Evolutionary conservation across 2,329 filamentous ascomycete species (phyloP), one percentile per base, ranked within the genome.

Genomic region (Colletotrichum noveboracense): DNA sequence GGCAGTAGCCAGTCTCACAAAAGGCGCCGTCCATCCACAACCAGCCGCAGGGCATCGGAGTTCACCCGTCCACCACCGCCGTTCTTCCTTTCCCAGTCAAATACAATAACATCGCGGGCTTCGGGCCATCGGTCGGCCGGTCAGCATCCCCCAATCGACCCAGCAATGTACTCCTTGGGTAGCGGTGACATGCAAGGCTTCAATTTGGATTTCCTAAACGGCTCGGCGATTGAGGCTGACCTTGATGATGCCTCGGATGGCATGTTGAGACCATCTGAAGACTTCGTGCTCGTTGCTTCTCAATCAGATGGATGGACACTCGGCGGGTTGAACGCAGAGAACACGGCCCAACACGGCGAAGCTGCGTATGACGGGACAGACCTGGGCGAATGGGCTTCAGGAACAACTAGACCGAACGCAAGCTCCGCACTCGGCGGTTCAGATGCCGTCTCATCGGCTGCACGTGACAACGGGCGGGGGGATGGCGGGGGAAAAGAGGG

Each of bases 41-140:
- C 76, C 43, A 80, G 79, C 32, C 79, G 81, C 30, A 78, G 82
- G 21, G 79, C 82, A 3, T 84, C 82, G 3, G 84, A 84, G 60
- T 81, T 82, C 52, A 66, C 80, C 6, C 78, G 81, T 2, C 82
- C 81, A 3, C 76, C 79, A n/a, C 81, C 83, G 14, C 77, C 81
- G 2, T 83, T 81, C 68, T 82, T 81, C 69, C 56, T 69, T 10
- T 38, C 66, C 14, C 61, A 65, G 8, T 58, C 76, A 2, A 80
- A 80, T 48, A 62, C 76, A 5, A 77, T 79, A n/a, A 74, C 78
- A 4, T 77, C 79, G 2, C 68, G 71, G 14, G 76, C 79, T 8
- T 66, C 66, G 10, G 48, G 74, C n/a, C 75, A 78, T 9, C 62
- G 65, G 32, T 38, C 73, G 26, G 76, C 71, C 48, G 75, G 75